Conservation (phyloP, 805 yeast genomes). For the Saccharomycopsis fermentans region DNA sequence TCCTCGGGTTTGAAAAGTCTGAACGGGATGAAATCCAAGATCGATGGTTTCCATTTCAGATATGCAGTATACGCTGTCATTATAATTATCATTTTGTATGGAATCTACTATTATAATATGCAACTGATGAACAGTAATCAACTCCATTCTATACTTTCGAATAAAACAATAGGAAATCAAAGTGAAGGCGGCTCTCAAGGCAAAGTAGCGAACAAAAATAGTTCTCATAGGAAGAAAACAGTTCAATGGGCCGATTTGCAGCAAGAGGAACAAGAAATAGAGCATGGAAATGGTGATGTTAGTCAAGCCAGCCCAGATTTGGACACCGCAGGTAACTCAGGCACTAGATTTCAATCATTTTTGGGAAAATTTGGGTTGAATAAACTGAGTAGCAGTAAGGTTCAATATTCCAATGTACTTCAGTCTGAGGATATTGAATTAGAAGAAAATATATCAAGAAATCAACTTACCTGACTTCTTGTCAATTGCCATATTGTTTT, state of each 20-base stretch:
- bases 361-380: not conserved
- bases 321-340: not conserved
- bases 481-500: not conserved
- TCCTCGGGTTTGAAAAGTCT: not conserved
- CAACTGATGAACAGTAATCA: not conserved
- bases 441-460: not conserved
- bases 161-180: constrained; percentile 1
- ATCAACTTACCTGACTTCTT: not conserved
- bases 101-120: constrained; percentile 15
- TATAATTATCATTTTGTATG: constrained; percentile 8
- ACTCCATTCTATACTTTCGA: constrained; percentile 15
- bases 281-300: not conserved
- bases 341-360: constrained; percentile 1
- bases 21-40: not conserved
- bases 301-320: not conserved
- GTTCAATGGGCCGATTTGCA: constrained; percentile 20
- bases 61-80: constrained; percentile 11
- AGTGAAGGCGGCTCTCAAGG: not conserved
- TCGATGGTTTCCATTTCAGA: constrained; percentile 11
- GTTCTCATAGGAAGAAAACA: constrained; percentile 12
- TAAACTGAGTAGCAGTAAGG: not conserved
- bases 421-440: not conserved
- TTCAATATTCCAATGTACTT: not conserved
- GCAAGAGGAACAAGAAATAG: not conserved
- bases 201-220: not conserved